A percentile compares a stretch with the other conserved stretches of the same genome.
Evolutionary conservation across 1,139 yeast genomes (phyloP).

Genomic region (Trichomonascaceae sp.): DNA sequence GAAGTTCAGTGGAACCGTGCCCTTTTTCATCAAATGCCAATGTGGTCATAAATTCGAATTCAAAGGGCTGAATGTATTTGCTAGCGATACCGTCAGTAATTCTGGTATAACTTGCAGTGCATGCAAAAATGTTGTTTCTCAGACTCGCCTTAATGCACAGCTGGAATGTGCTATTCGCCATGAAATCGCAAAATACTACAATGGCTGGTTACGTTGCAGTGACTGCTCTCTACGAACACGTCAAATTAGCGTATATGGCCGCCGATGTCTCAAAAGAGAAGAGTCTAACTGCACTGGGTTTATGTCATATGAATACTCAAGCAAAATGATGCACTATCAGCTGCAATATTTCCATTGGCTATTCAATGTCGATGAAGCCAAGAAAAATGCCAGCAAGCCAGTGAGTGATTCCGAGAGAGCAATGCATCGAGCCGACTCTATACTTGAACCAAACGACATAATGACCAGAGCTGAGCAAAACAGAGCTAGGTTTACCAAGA

Average conservation of each 20-base stretch:
- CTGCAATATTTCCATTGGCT: slow-evolving; percentile 69
- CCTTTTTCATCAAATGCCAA: slow-evolving; percentile 52
- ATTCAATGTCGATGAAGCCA: slow-evolving; percentile 80
- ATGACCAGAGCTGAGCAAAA: slow-evolving; percentile 78
- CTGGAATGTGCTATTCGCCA: slow-evolving; percentile 64
- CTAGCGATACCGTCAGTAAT: slow-evolving; percentile 5
- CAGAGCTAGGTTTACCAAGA: slow-evolving; percentile 51
- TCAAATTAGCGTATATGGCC: slow-evolving; percentile 85
- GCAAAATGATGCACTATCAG: slow-evolving; percentile 80
- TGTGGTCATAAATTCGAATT: slow-evolving; percentile 60
- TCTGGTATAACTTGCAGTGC: slow-evolving; percentile 46
- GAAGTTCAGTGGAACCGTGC: slow-evolving; percentile 63
- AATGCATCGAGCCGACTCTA: slow-evolving; percentile 1
- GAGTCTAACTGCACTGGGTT: slow-evolving; percentile 73
- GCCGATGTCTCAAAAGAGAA: slow-evolving; percentile 59
- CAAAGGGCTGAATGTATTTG: slow-evolving; percentile 48
- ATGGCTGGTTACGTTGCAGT: slow-evolving; percentile 81
- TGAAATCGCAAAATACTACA: slow-evolving; percentile 71
- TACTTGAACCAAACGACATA: slow-evolving; percentile 28
- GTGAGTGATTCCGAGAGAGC: slow-evolving; percentile 5
- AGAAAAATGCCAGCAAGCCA: slow-evolving; percentile 32
- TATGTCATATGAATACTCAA: slow-evolving; percentile 71
- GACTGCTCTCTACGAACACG: slow-evolving; percentile 83
- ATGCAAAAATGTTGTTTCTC: slow-evolving; percentile 49
- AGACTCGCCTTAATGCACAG: slow-evolving; percentile 59